phyloP scores from a whole-genome alignment of 2,329 filamentous ascomycete genomes.

The Aspergillus japonicus region DNA sequence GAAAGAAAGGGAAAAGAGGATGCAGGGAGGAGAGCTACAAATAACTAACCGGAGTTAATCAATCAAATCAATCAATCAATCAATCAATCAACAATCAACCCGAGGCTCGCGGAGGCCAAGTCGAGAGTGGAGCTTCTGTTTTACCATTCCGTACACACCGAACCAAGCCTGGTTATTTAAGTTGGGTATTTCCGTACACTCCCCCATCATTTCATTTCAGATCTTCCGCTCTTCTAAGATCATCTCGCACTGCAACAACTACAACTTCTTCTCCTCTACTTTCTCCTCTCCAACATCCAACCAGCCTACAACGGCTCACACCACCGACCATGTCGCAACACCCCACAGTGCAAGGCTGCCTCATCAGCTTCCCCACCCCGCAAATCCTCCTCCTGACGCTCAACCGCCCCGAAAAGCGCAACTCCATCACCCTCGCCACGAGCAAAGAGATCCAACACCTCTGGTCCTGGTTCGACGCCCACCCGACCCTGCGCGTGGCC shows the following conservation, averaged over 20 bases:
- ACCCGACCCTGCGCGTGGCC: slow-evolving; percentile 60
- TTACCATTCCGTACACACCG: background rate
- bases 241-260: too few relatives aligned
- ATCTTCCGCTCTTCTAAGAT: background rate
- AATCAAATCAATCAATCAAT: too few relatives aligned
- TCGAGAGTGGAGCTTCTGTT: too few relatives aligned
- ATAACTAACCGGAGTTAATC: background rate
- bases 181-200: too few relatives aligned
- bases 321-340: slow-evolving; percentile 6
- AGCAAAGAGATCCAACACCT: slow-evolving; percentile 47
- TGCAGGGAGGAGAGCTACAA: background rate
- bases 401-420: slow-evolving; percentile 41
- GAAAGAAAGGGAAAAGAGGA: background rate
- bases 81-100: too few relatives aligned
- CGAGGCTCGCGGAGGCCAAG: too few relatives aligned
- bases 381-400: slow-evolving; percentile 44
- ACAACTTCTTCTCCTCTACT: background rate
- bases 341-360: slow-evolving; percentile 26
- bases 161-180: too few relatives aligned
- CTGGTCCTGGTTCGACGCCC: slow-evolving; percentile 63
- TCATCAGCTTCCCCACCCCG: slow-evolving; percentile 43
- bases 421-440: slow-evolving; percentile 43
- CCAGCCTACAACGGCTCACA: background rate
- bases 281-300: too few relatives aligned
- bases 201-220: too few relatives aligned